Percentiles rank a stretch among this genome's conserved stretches.
phyloP scores from a whole-genome alignment of 345 rosid genomes.

The Theobroma cacao region DNA sequence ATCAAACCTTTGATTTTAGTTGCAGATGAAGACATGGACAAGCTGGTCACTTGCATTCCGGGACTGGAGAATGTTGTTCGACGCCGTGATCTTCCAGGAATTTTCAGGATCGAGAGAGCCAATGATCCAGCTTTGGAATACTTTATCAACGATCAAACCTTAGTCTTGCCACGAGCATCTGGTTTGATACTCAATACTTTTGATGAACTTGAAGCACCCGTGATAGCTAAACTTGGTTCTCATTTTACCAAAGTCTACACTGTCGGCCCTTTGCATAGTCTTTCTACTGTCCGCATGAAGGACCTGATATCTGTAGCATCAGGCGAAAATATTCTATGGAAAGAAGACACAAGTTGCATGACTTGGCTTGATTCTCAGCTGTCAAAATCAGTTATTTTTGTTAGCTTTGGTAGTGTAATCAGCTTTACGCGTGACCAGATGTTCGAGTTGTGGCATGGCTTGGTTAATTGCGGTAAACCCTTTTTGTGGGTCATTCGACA shows the following conservation, averaged over 20 bases:
- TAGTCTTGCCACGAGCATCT: neutral
- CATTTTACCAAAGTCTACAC: constrained; percentile 25
- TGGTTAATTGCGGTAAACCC: too few relatives aligned
- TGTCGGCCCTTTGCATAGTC: constrained; percentile 38
- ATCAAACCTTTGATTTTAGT: too few relatives aligned
- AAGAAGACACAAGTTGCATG: constrained; percentile 38
- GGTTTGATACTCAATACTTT: constrained; percentile 45
- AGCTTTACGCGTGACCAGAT: constrained; percentile 25
- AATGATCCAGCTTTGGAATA: neutral
- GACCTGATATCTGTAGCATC: neutral
- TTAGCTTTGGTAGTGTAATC: constrained; percentile 46
- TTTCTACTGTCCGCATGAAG: constrained; percentile 11
- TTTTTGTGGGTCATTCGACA: constrained; percentile 52
- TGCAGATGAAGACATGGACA: constrained; percentile 1
- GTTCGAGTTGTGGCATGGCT: constrained; percentile 43
- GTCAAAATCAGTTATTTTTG: constrained; percentile 34
- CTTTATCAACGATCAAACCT: neutral
- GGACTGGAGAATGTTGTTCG: constrained; percentile 3
- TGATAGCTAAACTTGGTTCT: constrained; percentile 25
- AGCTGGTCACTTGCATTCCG: neutral
- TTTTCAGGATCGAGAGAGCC: neutral
- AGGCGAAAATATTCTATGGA: constrained; percentile 25
- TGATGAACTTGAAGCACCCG: too few relatives aligned
- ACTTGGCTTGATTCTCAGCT: constrained; percentile 47
- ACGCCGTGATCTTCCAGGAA: neutral